Evolutionary conservation across 371 early-diverging fungal genomes (phyloP).

Genomic region (Apophysomyces sp.): DNA sequence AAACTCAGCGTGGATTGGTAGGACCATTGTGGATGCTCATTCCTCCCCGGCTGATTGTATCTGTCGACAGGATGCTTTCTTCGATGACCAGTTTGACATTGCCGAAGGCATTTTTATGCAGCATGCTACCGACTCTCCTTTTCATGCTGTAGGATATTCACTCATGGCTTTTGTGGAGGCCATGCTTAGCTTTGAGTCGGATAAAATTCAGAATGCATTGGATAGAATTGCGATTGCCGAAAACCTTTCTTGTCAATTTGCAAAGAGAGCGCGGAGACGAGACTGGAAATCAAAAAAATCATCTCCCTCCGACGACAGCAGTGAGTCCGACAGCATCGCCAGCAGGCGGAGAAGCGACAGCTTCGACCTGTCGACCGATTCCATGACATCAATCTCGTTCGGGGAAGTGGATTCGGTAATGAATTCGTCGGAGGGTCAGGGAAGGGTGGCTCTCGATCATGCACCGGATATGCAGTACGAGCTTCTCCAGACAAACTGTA

Average conservation of each 20-base stretch:
- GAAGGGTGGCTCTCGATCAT: background rate
- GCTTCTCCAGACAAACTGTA: slow-evolving; percentile 40
- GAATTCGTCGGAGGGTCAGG: background rate
- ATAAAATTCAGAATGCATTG: slow-evolving; percentile 39
- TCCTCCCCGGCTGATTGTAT: background rate
- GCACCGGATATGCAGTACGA: slow-evolving; percentile 35
- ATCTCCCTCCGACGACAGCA: background rate
- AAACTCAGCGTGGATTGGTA: slow-evolving; percentile 50
- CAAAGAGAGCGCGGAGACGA: slow-evolving; percentile 27
- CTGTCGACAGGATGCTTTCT: slow-evolving; percentile 40
- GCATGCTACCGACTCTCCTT: slow-evolving; percentile 42
- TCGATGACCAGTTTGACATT: slow-evolving; percentile 45
- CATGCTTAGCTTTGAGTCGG: slow-evolving; percentile 43
- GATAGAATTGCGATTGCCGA: slow-evolving; percentile 42
- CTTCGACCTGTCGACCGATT: background rate
- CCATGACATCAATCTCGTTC: background rate
- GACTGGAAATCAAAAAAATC: slow-evolving; percentile 13
- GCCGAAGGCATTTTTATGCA: slow-evolving; percentile 39
- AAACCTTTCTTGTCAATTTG: slow-evolving; percentile 28
- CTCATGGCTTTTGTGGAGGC: slow-evolving; percentile 51
- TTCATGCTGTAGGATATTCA: slow-evolving; percentile 51
- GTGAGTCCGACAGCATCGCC: background rate
- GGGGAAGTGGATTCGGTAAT: background rate
- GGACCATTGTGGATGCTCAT: slow-evolving; percentile 5
- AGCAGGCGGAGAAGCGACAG: background rate